A percentile compares a stretch with the other conserved stretches of the same genome.
Conservation (phyloP, 257 asterid species). For the Petunia secreta region DNA sequence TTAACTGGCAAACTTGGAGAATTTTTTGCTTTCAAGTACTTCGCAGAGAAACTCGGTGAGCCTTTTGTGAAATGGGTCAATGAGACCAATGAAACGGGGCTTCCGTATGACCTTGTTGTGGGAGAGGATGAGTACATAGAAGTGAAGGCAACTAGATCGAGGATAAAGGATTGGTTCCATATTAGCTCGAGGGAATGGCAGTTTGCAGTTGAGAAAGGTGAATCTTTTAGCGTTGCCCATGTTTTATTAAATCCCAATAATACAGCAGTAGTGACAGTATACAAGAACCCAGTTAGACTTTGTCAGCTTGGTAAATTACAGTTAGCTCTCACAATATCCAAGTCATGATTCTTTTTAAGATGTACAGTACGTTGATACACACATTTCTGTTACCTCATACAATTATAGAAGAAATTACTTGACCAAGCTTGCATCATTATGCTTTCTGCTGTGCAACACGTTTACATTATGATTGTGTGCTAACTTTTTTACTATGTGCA, state of each 20-base stretch:
- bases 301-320: constrained; percentile 79
- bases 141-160: constrained; percentile 79
- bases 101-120: constrained; percentile 77
- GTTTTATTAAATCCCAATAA: constrained; percentile 56
- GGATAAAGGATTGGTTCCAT: constrained; percentile 67
- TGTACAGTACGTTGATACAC: background rate
- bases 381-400: background rate
- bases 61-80: constrained; percentile 76
- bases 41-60: constrained; percentile 45
- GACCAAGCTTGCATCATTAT: background rate
- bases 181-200: constrained; percentile 86
- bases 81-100: constrained; percentile 71
- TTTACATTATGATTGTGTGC: background rate
- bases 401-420: background rate
- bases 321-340: constrained; percentile 61
- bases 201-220: constrained; percentile 86
- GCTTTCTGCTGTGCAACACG: background rate
- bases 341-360: background rate
- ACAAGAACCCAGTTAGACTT: constrained; percentile 73
- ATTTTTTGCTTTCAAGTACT: constrained; percentile 69
- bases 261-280: constrained; percentile 64
- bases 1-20: constrained; percentile 86
- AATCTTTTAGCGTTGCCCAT: constrained; percentile 81
- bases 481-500: no score
- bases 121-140: constrained; percentile 71